Base-by-base conservation (phyloP, 331 rosid species). In the Saraca asoca region DNA sequence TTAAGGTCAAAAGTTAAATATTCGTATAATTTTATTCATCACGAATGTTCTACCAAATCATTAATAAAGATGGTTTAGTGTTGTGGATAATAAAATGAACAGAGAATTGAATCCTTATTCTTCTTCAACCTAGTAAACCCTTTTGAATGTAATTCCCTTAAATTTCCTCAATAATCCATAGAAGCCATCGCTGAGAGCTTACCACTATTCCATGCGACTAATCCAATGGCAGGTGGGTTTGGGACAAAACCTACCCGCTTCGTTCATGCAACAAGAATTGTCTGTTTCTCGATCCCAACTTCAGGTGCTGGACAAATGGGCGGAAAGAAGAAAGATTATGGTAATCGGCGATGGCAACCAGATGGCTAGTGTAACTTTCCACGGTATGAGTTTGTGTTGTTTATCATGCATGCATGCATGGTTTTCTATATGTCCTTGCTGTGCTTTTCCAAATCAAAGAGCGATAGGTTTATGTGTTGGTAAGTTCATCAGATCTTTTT, bases 221-320 rank as follows among this genome's bases (percentile, higher is more conserved):
- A 64, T 90, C 96, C 11, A 61, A 56, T n/a, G 99, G 97, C 1
- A 79, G 70, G 13, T 94, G 99, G 99, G 75, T 94, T 0, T 70
- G 74, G 69, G 89, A 83, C 20, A 62, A 71, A 77, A 65, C 20
- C 7, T 51, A 74, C 20, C 16, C 80, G 0, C 52, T 13, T 62
- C 65, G 58, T 38, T 64, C 66, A 0, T 94, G 90, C 76, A 55
- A 66, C 1, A 97, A 94, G 71, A 74, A 42, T 6, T 94, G 99
- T 49, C 89, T 78, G 3, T 94, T 88, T 67, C 82, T 90, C n/a
- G 99, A 94, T 78, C 93, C 92, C 0, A 97, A 96, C 9, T 94
- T 94, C 64, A 87, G 87, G 71, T 90, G 99, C 76, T 62, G 16
- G 39, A 78, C 29, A 33, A 90, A 79, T 35, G 95, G 97, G 6